Evolutionary conservation across 2,329 filamentous ascomycete genomes (phyloP).

Genomic region (Clonostachys chloroleuca): DNA sequence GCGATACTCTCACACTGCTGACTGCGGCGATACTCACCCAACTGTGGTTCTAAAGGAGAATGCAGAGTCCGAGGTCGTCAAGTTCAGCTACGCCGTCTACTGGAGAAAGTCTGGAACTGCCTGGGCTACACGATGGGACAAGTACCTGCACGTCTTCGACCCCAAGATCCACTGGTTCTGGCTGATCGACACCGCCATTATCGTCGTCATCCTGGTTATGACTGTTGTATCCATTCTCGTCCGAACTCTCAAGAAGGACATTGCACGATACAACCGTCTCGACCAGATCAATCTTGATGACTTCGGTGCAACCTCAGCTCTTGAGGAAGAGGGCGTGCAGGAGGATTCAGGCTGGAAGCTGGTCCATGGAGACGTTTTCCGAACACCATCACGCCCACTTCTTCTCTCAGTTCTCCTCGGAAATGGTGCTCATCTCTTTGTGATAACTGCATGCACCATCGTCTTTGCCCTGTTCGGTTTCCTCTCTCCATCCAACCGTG

Average conservation of each 20-base stretch:
- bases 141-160: conserved; percentile 95
- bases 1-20: conserved; percentile 49
- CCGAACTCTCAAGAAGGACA: conserved; percentile 87
- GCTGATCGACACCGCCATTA: conserved; percentile 90
- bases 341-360: conserved; percentile 99
- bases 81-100: conserved; percentile 88
- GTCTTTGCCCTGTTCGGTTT: conserved; percentile 91
- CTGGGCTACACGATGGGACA: conserved; percentile 98
- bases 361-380: conserved; percentile 96
- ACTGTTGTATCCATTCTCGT: conserved; percentile 92
- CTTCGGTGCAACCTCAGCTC: conserved; percentile 69
- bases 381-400: conserved; percentile 76
- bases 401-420: conserved; percentile 84
- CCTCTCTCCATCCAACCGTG: conserved; percentile 91
- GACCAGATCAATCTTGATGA: conserved; percentile 91
- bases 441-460: conserved; percentile 95
- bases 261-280: conserved; percentile 91
- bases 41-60: conserved; percentile 59
- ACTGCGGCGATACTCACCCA: conserved; percentile 57
- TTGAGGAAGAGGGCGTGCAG: conserved; percentile 92
- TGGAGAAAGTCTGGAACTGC: conserved; percentile 82
- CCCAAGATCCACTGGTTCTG: conserved; percentile 99
- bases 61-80: conserved; percentile 52
- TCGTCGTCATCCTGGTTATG: conserved; percentile 85
- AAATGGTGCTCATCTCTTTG: conserved; percentile 93